Evolutionary conservation across 305 asterid species (phyloP), one percentile per base, ranked within the genome.

Genomic region (Solanum chacoense): DNA sequence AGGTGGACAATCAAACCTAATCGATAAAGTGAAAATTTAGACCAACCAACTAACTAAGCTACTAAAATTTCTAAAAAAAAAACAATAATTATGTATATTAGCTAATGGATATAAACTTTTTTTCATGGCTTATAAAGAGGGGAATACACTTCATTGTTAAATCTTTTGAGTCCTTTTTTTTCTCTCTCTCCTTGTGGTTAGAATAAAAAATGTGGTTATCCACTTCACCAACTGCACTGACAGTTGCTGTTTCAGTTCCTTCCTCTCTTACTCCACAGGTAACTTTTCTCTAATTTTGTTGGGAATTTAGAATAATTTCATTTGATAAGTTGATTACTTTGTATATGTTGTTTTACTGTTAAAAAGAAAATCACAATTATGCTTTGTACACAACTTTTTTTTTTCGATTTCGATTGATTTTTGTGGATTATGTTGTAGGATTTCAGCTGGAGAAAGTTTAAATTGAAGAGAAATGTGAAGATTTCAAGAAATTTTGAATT

Each of bases 191-290:
- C 20, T 24, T 87, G 90, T 76, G 89, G 89, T 34, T 89, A 63
- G 79, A 87, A 87, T 86, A 83, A 88, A 91, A 93, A 94, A 95
- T 95, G 98, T 88, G 87, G 93, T 90, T 92, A 86, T 84, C 94
- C 89, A 91, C 72, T 92, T 91, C 83, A 24, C 86, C 92, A 86
- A 87, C 93, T 22, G 80, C 89, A 87, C 63, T 84, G 77, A 76
- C 91, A 16, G 89, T 87, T 87, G 92, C 94, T 69, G 26, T 89
- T 89, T 89, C 90, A 45, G 24, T 55, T 88, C 85, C 90, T 84
- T 78, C 88, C 45, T 35, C 87, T 85, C 84, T 91, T 40, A 91
- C 85, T 8, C 88, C 89, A 37, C 89, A 28, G 89, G 94, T 91
- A 85, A 35, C 0, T 1, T 76, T 76, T 36, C 5, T 34, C 29